A percentile compares a stretch with the other conserved stretches of the same genome.
These are phyloP conservation scores for Torrubiella hemipterigena DNA, from an alignment of 2,329 filamentous ascomycete genomes.

Conservation along the genomic window DNA sequence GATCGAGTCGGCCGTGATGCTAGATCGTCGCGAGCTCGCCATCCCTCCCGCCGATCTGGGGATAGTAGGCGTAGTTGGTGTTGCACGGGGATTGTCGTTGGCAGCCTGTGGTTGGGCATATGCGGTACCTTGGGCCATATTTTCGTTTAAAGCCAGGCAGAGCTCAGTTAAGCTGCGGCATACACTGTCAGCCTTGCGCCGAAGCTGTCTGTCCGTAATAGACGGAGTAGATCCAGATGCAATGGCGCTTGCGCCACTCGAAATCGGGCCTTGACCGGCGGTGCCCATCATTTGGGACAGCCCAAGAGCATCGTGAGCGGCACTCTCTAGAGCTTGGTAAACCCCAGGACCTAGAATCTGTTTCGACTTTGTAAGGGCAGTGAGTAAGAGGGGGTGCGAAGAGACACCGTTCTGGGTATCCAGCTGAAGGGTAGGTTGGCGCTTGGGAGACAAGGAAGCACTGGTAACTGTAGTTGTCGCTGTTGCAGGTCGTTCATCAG, in stretches of 20 bases:
- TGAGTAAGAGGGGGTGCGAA: slow-evolving; percentile 65
- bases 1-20: slow-evolving; percentile 25
- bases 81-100: slow-evolving; percentile 9
- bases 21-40: slow-evolving; percentile 27
- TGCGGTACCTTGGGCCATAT: slow-evolving; percentile 20
- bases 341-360: slow-evolving; percentile 56
- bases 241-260: slow-evolving; percentile 52
- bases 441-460: slow-evolving; percentile 79
- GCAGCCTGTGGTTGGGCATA: slow-evolving; percentile 4
- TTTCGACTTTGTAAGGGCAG: slow-evolving; percentile 71
- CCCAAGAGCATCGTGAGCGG: slow-evolving; percentile 68
- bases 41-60: slow-evolving; percentile 26
- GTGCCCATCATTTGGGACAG: slow-evolving; percentile 69
- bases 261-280: slow-evolving; percentile 56
- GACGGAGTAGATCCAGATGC: slow-evolving; percentile 40
- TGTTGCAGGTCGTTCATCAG: slow-evolving; percentile 74
- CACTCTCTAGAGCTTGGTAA: slow-evolving; percentile 67
- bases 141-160: slow-evolving; percentile 70
- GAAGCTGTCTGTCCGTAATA: slow-evolving; percentile 69
- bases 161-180: slow-evolving; percentile 89
- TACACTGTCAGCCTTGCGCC: slow-evolving; percentile 83
- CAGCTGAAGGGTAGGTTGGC: slow-evolving; percentile 20
- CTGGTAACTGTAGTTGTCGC: slow-evolving; percentile 87
- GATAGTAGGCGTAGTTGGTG: slow-evolving; percentile 31
- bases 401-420: slow-evolving; percentile 29